phyloP scores from a whole-genome alignment of 768 basidiomycete genomes.

The Rhodotorula kratochvilovae region DNA sequence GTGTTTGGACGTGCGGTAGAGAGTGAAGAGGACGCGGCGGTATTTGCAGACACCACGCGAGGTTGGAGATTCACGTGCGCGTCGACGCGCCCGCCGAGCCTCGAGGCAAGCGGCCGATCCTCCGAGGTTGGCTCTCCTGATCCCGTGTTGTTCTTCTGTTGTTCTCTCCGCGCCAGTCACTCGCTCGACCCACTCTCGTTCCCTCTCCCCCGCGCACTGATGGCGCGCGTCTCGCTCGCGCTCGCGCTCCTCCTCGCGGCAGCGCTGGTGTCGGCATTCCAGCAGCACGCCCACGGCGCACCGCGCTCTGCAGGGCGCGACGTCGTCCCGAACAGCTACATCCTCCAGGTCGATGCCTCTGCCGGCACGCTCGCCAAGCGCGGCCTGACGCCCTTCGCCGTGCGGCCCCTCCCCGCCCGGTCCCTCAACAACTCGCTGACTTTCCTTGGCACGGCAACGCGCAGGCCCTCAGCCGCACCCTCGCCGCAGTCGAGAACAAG shows the following conservation, averaged over 20 bases:
- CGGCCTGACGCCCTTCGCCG: slow-evolving; percentile 15
- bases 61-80: too few relatives aligned
- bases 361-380: slow-evolving; percentile 4
- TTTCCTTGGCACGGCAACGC: not conserved
- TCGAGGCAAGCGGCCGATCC: too few relatives aligned
- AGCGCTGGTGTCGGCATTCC: not conserved
- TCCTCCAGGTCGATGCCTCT: slow-evolving; percentile 21
- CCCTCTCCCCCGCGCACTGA: not conserved
- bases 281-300: too few relatives aligned
- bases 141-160: too few relatives aligned
- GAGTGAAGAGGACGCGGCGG: too few relatives aligned
- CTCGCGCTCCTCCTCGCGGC: not conserved
- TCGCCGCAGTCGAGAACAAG: slow-evolving; percentile 1
- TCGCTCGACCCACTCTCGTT: not conserved
- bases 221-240: not conserved
- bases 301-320: not conserved
- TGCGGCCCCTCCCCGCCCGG: not conserved
- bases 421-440: not conserved
- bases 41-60: too few relatives aligned
- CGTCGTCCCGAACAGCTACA: slow-evolving; percentile 15
- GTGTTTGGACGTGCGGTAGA: too few relatives aligned
- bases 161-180: not conserved
- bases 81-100: too few relatives aligned
- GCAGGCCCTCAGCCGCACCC: slow-evolving; percentile 26
- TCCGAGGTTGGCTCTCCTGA: too few relatives aligned